These are phyloP conservation scores for Cordyceps tenuipes DNA, from an alignment of 2,329 filamentous ascomycete genomes.

Conservation along the genomic window DNA sequence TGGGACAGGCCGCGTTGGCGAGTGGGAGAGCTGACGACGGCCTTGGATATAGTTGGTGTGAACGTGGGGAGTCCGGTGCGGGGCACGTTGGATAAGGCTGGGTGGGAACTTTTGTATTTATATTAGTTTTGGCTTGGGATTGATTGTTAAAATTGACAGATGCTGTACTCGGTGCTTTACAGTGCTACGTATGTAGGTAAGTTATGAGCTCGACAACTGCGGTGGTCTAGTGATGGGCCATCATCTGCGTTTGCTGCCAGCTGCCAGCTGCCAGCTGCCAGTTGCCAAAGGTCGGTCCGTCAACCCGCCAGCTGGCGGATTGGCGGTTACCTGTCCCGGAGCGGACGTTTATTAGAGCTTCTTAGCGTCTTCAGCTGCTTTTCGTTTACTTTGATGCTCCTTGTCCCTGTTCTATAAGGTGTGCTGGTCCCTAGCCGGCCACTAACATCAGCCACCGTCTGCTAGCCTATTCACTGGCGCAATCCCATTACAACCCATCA, in stretches of 20 bases:
- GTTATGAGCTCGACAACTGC: not conserved
- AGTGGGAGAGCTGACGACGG: constrained; percentile 9
- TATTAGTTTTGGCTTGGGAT: not conserved
- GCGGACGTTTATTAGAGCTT: not conserved
- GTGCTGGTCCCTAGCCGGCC: not conserved
- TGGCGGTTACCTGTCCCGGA: not conserved
- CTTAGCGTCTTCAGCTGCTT: constrained; percentile 1
- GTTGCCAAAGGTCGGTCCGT: too few relatives aligned
- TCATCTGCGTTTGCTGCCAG: not conserved
- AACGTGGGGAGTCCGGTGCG: not conserved
- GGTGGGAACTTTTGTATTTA: not conserved
- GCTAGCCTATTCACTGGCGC: not conserved
- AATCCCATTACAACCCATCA: not conserved
- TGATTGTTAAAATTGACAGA: not conserved
- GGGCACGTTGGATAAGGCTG: constrained; percentile 1
- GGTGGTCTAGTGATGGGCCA: too few relatives aligned
- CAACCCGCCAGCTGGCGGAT: not conserved
- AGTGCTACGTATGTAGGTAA: too few relatives aligned
- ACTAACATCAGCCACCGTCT: not conserved
- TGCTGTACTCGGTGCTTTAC: not conserved
- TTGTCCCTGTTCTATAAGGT: not conserved
- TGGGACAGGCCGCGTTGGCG: constrained; percentile 9
- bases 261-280: not conserved
- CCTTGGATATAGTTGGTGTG: constrained; percentile 4
- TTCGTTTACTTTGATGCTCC: not conserved